These are phyloP conservation scores for Kockiozyma suomiensis DNA, from an alignment of 805 yeast genomes.

Conservation along the genomic window DNA sequence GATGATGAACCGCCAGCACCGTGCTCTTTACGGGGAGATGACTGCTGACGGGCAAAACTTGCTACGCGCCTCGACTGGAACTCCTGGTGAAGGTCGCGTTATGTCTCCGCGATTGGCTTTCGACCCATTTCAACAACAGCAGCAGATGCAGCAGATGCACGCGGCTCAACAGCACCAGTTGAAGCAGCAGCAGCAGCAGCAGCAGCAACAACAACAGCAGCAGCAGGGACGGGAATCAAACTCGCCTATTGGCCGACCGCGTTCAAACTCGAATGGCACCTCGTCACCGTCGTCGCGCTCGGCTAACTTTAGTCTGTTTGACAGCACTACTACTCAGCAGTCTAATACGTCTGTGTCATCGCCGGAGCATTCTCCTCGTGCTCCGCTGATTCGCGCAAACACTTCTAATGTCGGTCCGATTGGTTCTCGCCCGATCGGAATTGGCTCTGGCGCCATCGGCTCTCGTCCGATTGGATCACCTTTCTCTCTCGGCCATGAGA, in stretches of 20 bases:
- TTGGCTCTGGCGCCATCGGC: slow-evolving; percentile 20
- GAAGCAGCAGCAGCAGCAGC: slow-evolving; percentile 11
- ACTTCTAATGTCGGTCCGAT: slow-evolving; percentile 35
- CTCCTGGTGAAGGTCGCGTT: slow-evolving; percentile 27
- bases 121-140: slow-evolving; percentile 32
- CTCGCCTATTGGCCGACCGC: slow-evolving; percentile 28
- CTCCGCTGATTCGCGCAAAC: slow-evolving; percentile 25
- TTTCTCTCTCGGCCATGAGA: slow-evolving; percentile 26
- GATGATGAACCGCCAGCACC: slow-evolving; percentile 32
- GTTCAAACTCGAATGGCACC: slow-evolving; percentile 34
- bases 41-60: slow-evolving; percentile 26
- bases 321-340: slow-evolving; percentile 26
- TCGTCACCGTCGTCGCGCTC: slow-evolving; percentile 35
- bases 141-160: slow-evolving; percentile 13
- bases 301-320: slow-evolving; percentile 34
- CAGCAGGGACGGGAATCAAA: slow-evolving; percentile 7
- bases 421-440: slow-evolving; percentile 32
- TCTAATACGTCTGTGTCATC: slow-evolving; percentile 32
- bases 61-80: slow-evolving; percentile 16
- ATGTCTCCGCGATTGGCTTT: slow-evolving; percentile 33
- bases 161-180: slow-evolving; percentile 1
- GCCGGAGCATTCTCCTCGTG: slow-evolving; percentile 34
- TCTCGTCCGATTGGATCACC: slow-evolving; percentile 28
- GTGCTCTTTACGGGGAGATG: slow-evolving; percentile 30
- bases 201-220: slow-evolving; percentile 9